phyloP scores from a whole-genome alignment of 179 eudicot genomes.

The Beta lomatogona region DNA sequence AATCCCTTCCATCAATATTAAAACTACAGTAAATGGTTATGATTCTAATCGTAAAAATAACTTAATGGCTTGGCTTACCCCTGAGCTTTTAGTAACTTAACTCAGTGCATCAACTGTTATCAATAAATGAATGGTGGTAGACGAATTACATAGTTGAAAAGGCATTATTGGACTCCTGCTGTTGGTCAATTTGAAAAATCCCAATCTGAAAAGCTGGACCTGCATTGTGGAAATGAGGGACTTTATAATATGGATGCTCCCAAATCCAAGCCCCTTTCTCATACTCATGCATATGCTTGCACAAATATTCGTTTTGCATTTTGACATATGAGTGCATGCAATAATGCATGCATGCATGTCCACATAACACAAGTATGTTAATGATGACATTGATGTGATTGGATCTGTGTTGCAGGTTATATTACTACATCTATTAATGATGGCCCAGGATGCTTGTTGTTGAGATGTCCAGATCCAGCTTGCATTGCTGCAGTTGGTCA shows the following conservation, averaged over 20 bases:
- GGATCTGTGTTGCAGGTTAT: constrained; percentile 45
- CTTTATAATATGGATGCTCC: not conserved
- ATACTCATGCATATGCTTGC: not conserved
- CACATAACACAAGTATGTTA: too few species aligned
- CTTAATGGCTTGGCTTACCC: not conserved
- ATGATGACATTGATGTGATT: constrained; percentile 6
- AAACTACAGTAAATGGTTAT: not conserved
- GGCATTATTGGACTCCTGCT: not conserved
- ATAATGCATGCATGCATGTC: not conserved
- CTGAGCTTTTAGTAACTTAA: not conserved
- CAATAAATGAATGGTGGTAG: not conserved
- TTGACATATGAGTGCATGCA: not conserved
- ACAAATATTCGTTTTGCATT: not conserved
- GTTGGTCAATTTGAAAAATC: not conserved
- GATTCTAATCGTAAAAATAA: not conserved
- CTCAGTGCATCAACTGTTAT: not conserved
- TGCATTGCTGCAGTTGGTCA: constrained; percentile 56
- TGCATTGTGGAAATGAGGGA: not conserved
- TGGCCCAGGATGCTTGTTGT: constrained; percentile 65
- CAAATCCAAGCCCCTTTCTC: not conserved
- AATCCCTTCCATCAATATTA: not conserved
- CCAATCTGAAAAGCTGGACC: not conserved
- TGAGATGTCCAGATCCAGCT: constrained; percentile 63
- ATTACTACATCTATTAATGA: constrained; percentile 53
- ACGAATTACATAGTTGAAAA: not conserved